Evolutionary conservation across 495 filamentous ascomycete genomes (phyloP), one percentile per base, ranked within the genome.

Genomic region (Annulohypoxylon maeteangense): DNA sequence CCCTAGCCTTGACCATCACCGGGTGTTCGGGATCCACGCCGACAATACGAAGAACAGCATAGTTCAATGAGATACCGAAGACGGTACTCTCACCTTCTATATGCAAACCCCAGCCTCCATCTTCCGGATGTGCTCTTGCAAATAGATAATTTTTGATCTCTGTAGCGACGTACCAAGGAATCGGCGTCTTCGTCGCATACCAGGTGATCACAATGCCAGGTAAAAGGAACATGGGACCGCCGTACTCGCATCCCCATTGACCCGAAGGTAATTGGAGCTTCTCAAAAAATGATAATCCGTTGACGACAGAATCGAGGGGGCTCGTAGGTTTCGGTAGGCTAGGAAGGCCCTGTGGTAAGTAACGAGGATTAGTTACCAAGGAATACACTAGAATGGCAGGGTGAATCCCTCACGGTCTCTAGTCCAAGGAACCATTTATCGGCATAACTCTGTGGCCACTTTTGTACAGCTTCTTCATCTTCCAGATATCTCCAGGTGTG

Each of bases 191-290:
- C 47, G 96, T 98, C 44, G 92, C 92, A 77, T 95, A 94, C 86
- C 92, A 94, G n/a, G 92, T 86, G 71, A 97, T 88, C 65, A 98
- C 89, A 14, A 95, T 74, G 22, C 93, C 93, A 1, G 94, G 93
- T 7, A 98, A 81, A 53, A 99, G 87, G 77, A 99, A 98, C 87
- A 88, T 87, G 10, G 88, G 88, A 0, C 94, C 95, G 66, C 95
- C 95, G 81, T 98, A 99, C 78, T 98, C 95, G 81, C 94, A 98
- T 4, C 86, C 95, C 95, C 95, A 99, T 76, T 97, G 92, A 3
- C 95, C 95, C 7, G 92, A 89, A 45, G 91, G 88, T 0, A 97
- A 86, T 75, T 99, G 95, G 40, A 98, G 85, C 51, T 93, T 87
- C 36, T 93, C 92, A 84, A 95, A 97, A 85, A 97, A 99, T 2